phyloP scores from a whole-genome alignment of 768 basidiomycete species.

The Kondoa malvinella region DNA sequence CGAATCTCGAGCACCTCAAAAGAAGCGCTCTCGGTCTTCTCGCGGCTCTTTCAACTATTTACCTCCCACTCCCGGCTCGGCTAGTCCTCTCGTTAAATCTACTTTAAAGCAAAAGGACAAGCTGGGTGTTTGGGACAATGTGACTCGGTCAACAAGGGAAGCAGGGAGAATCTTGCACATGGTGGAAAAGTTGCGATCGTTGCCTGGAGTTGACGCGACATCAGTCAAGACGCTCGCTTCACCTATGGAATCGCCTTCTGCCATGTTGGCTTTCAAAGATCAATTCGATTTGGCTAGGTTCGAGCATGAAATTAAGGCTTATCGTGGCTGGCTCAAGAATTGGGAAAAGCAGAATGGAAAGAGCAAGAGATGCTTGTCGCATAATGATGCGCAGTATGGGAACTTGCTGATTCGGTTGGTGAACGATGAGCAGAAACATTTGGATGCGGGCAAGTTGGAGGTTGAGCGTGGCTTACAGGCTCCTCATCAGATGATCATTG shows the following conservation, averaged over 20 bases:
- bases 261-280: conserved; percentile 16
- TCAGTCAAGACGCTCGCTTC: conserved; percentile 7
- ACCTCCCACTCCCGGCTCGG: background rate
- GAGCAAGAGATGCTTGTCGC: conserved; percentile 47
- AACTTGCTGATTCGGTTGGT: conserved; percentile 56
- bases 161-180: conserved; percentile 55
- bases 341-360: conserved; percentile 45
- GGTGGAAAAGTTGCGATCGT: conserved; percentile 31
- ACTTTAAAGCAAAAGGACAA: conserved; percentile 20
- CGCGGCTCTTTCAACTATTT: background rate
- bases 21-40: conserved; percentile 17
- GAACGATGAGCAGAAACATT: background rate
- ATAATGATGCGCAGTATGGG: conserved; percentile 93
- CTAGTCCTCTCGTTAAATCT: background rate
- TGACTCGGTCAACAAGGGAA: conserved; percentile 50
- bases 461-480: conserved; percentile 17
- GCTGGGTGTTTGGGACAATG: conserved; percentile 47
- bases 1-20: conserved; percentile 18
- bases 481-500: conserved; percentile 25
- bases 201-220: conserved; percentile 33
- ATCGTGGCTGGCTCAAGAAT: conserved; percentile 38
- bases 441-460: conserved; percentile 15
- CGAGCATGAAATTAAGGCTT: conserved; percentile 26
- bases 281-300: conserved; percentile 24
- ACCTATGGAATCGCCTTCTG: conserved; percentile 18